phyloP scores from a whole-genome alignment of 192 early-diverging fungal genomes.

The Coemansia sp. region DNA sequence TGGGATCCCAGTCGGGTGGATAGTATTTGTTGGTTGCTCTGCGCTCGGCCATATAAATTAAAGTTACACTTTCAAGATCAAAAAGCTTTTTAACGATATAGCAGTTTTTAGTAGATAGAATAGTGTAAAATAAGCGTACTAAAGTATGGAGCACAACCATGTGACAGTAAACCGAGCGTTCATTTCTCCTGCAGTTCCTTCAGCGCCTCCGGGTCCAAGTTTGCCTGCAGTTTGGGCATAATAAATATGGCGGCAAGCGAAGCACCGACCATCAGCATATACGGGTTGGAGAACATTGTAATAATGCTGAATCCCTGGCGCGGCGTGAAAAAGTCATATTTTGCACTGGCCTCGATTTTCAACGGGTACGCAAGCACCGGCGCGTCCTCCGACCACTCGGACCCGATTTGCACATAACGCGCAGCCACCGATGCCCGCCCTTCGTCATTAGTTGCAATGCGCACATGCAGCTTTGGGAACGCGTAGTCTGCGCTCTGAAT shows the following conservation, averaged over 20 bases:
- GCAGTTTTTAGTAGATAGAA: not conserved
- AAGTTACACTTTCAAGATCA: not conserved
- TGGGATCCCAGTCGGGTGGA: constrained; percentile 87
- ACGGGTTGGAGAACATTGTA: constrained; percentile 64
- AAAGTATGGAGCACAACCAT: not conserved
- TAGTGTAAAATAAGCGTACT: not conserved
- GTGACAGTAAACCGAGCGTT: not conserved
- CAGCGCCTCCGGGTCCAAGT: constrained; percentile 60
- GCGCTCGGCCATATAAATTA: constrained; percentile 27
- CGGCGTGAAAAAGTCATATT: constrained; percentile 54
- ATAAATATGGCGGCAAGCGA: constrained; percentile 61
- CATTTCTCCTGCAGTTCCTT: constrained; percentile 46
- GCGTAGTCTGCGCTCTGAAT: constrained; percentile 41
- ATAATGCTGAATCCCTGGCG: constrained; percentile 63
- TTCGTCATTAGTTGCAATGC: constrained; percentile 27
- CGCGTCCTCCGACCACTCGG: constrained; percentile 47
- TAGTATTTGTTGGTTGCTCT: constrained; percentile 69
- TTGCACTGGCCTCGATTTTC: constrained; percentile 35
- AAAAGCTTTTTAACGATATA: not conserved
- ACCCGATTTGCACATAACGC: constrained; percentile 47
- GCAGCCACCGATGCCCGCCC: constrained; percentile 48
- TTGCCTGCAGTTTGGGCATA: constrained; percentile 63
- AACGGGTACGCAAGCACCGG: constrained; percentile 50
- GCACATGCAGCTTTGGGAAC: constrained; percentile 54
- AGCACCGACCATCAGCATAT: constrained; percentile 66